Percentiles rank a stretch among this genome's conserved stretches.
Conservation (phyloP, 805 yeast species). For the Yamadazyma akitaensis region DNA sequence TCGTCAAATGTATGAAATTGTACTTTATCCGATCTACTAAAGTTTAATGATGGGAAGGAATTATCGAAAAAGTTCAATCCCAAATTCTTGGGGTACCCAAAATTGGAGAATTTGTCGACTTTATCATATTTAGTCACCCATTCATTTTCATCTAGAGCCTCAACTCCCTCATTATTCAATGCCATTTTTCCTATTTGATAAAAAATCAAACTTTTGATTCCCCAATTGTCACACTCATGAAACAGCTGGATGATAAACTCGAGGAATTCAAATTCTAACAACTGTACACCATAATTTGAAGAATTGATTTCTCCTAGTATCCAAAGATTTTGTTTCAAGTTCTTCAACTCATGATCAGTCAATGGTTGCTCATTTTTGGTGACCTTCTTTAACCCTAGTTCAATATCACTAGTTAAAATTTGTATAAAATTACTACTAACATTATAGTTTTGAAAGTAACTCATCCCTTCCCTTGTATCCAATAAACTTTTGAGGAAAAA, state of each 20-base stretch:
- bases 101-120: conserved; percentile 15
- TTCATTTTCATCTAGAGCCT: conserved; percentile 73
- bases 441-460: conserved; percentile 36
- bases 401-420: conserved; percentile 9
- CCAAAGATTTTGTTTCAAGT: conserved; percentile 77
- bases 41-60: background rate
- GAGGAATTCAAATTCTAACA: conserved; percentile 28
- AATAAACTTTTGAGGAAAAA: conserved; percentile 73
- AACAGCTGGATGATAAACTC: conserved; percentile 40
- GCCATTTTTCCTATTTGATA: conserved; percentile 74
- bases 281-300: conserved; percentile 60
- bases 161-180: conserved; percentile 73
- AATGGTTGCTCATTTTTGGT: background rate
- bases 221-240: conserved; percentile 40
- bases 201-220: conserved; percentile 73
- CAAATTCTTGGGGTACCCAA: conserved; percentile 21
- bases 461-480: conserved; percentile 76
- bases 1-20: conserved; percentile 9
- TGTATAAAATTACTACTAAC: conserved; percentile 5
- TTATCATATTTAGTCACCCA: conserved; percentile 47
- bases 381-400: background rate
- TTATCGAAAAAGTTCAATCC: conserved; percentile 11
- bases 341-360: conserved; percentile 4
- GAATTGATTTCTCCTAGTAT: conserved; percentile 81
- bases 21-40: background rate